These are phyloP conservation scores for Aspergillus panamensis DNA, from an alignment of 495 filamentous ascomycete species.

Conservation along the genomic window DNA sequence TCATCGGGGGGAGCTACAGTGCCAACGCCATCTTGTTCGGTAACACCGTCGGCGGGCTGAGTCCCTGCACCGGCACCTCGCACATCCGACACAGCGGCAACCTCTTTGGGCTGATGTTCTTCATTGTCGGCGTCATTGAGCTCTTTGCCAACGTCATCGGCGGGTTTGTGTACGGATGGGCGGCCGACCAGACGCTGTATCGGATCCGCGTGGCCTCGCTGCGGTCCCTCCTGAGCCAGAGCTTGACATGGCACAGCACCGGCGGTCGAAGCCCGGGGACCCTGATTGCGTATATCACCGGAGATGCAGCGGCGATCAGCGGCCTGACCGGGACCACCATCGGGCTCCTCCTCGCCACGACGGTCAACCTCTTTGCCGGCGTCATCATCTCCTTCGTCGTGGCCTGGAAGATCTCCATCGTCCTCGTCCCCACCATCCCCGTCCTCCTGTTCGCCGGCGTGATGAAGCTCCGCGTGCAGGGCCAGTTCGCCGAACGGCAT, in stretches of 20 bases:
- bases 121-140: slow-evolving; percentile 46
- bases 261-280: slow-evolving; percentile 40
- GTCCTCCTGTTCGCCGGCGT: slow-evolving; percentile 40
- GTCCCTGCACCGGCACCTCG: slow-evolving; percentile 33
- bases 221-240: slow-evolving; percentile 46
- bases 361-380: slow-evolving; percentile 34
- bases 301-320: slow-evolving; percentile 43
- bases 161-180: slow-evolving; percentile 45
- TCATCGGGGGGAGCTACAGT: slow-evolving; percentile 20
- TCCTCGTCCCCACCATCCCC: slow-evolving; percentile 36
- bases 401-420: slow-evolving; percentile 41
- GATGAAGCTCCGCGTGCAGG: slow-evolving; percentile 50
- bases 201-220: slow-evolving; percentile 45
- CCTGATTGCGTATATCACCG: slow-evolving; percentile 46
- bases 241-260: slow-evolving; percentile 46
- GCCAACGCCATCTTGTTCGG: slow-evolving; percentile 45
- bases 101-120: slow-evolving; percentile 50
- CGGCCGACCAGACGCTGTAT: slow-evolving; percentile 48
- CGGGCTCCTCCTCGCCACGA: slow-evolving; percentile 41
- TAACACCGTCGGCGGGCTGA: slow-evolving; percentile 39
- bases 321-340: slow-evolving; percentile 43
- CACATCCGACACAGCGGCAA: slow-evolving; percentile 36
- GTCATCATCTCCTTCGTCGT: slow-evolving; percentile 34
- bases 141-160: slow-evolving; percentile 44
- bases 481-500: slow-evolving; percentile 52